Evolutionary conservation across 1,284 basidiomycete genomes (phyloP).

Genomic region (Blastosporella zonata): DNA sequence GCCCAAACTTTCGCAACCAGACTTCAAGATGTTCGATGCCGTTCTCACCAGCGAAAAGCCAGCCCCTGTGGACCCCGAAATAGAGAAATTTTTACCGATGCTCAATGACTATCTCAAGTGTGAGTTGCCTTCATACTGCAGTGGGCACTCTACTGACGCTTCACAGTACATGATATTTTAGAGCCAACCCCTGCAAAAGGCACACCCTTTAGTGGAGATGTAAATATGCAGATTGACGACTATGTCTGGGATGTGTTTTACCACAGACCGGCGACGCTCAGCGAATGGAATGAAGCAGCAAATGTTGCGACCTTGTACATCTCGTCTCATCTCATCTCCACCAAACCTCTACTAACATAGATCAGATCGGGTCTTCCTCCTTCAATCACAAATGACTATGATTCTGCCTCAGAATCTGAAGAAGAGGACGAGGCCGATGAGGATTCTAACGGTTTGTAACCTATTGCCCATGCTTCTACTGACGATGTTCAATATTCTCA

Average conservation of each 20-base stretch:
- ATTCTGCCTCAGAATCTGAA: slow-evolving; percentile 59
- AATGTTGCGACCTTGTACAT: slow-evolving; percentile 69
- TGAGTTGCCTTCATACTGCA: slow-evolving; percentile 28
- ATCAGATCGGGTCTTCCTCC: slow-evolving; percentile 62
- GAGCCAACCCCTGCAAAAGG: slow-evolving; percentile 13
- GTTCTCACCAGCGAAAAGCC: slow-evolving; percentile 44
- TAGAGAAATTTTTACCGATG: slow-evolving; percentile 72
- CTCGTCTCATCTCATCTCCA: background rate
- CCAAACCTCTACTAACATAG: slow-evolving; percentile 7
- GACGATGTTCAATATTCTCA: slow-evolving; percentile 1
- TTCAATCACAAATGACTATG: slow-evolving; percentile 43
- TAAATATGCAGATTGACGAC: slow-evolving; percentile 37
- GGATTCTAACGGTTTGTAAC: slow-evolving; percentile 67
- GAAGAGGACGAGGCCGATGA: slow-evolving; percentile 75
- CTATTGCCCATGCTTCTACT: background rate
- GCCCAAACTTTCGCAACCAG: slow-evolving; percentile 25
- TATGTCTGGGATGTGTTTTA: slow-evolving; percentile 83
- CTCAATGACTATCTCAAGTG: slow-evolving; percentile 68
- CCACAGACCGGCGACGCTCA: slow-evolving; percentile 53
- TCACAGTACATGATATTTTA: slow-evolving; percentile 34
- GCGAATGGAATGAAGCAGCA: slow-evolving; percentile 53
- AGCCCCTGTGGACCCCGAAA: slow-evolving; percentile 48
- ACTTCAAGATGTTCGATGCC: slow-evolving; percentile 71
- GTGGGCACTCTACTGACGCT: background rate
- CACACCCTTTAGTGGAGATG: slow-evolving; percentile 3